phyloP scores from a whole-genome alignment of 139 green algal species.

The Chlamydomonas sphaeroides region DNA sequence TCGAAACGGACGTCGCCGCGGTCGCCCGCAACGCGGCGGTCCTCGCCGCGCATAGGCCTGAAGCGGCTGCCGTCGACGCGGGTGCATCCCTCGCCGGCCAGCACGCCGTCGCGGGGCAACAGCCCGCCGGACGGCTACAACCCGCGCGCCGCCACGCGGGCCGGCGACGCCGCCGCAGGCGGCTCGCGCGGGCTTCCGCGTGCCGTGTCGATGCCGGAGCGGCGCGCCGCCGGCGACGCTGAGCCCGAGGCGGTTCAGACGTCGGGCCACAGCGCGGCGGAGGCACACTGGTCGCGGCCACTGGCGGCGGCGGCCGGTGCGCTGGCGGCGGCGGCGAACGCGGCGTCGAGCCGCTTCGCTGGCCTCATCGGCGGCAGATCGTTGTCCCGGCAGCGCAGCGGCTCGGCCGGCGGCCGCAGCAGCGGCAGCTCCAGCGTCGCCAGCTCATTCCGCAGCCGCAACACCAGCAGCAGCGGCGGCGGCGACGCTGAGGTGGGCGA shows the following conservation, averaged over 20 bases:
- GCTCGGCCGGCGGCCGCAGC: too few relatives aligned
- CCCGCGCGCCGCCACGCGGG: not conserved
- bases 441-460: not conserved
- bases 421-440: not conserved
- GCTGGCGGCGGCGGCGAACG: not conserved
- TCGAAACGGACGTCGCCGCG: not conserved
- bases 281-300: not conserved
- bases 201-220: too few relatives aligned
- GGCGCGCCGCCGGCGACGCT: too few relatives aligned
- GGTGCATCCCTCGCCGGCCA: constrained; percentile 3
- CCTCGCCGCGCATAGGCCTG: not conserved
- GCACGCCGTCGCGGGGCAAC: constrained; percentile 19
- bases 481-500: too few relatives aligned
- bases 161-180: not conserved
- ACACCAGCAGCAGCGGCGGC: not conserved
- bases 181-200: not conserved
- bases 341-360: not conserved
- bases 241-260: too few relatives aligned
- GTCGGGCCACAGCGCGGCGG: not conserved
- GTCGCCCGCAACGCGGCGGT: not conserved
- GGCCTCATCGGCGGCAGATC: not conserved
- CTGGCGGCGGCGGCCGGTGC: not conserved
- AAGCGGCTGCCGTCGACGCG: constrained; percentile 11
- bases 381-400: not conserved
- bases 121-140: constrained; percentile 20